These are phyloP conservation scores for Entomortierella parvispora DNA, from an alignment of 192 early-diverging fungal species.

Conservation along the genomic window DNA sequence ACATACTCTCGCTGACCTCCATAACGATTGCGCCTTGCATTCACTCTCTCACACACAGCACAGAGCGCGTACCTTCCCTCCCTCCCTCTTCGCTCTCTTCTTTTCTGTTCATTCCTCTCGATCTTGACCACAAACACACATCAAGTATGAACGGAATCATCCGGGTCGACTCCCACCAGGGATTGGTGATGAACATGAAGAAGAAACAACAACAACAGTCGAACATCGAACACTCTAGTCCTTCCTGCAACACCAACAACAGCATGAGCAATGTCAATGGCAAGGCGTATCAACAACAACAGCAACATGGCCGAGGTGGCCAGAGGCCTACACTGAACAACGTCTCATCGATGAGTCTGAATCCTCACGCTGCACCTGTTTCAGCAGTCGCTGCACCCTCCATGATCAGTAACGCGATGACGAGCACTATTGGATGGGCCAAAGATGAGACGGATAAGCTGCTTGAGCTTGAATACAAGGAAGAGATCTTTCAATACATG, in stretches of 20 bases:
- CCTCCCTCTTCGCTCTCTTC: background rate
- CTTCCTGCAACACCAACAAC: too few species aligned
- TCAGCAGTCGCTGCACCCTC: slow-evolving; percentile 15
- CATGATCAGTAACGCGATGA: slow-evolving; percentile 50
- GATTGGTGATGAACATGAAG: slow-evolving; percentile 34
- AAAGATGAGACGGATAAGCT: slow-evolving; percentile 43
- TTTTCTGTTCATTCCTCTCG: background rate
- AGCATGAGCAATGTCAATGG: too few species aligned
- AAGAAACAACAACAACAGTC: slow-evolving; percentile 29
- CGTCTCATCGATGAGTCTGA: background rate
- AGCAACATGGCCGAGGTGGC: background rate
- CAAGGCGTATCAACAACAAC: slow-evolving; percentile 28
- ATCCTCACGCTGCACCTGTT: background rate
- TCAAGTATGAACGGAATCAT: slow-evolving; percentile 44
- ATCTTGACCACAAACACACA: background rate
- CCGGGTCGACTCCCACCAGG: slow-evolving; percentile 49
- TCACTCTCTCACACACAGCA: too few species aligned
- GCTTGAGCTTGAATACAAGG: slow-evolving; percentile 49
- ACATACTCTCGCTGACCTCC: too few species aligned
- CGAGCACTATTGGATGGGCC: slow-evolving; percentile 37
- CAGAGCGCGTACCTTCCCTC: too few species aligned
- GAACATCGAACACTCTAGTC: slow-evolving; percentile 10
- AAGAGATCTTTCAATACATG: slow-evolving; percentile 54
- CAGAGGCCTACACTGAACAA: slow-evolving; percentile 18
- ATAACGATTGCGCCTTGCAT: too few species aligned